Evolutionary conservation across 331 rosid genomes (phyloP).

Genomic region (Malus hybrid): DNA sequence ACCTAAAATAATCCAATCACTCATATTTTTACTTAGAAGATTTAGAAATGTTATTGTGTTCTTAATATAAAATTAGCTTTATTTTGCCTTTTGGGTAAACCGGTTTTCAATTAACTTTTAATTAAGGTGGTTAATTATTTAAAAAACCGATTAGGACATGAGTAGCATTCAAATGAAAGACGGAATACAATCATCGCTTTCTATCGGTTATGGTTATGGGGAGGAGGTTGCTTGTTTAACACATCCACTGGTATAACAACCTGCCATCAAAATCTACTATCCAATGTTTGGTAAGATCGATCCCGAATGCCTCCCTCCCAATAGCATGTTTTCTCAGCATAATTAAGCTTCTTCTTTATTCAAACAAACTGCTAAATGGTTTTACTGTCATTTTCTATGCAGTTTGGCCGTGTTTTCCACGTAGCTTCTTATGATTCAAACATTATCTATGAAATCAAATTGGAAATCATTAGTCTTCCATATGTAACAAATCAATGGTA

Average conservation of each 20-base stretch:
- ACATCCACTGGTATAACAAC: constrained; percentile 57
- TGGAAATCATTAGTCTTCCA: no score
- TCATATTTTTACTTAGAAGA: no score
- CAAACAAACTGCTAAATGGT: constrained; percentile 13
- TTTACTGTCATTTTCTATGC: constrained; percentile 44
- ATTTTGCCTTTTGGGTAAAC: neutral
- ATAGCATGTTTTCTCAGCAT: no score
- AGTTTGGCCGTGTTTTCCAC: constrained; percentile 20
- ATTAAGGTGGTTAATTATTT: neutral
- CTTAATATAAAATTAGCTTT: no score
- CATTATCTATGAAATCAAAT: no score
- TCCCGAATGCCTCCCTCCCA: no score
- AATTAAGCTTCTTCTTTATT: neutral
- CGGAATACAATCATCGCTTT: neutral
- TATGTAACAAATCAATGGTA: no score
- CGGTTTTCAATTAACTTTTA: neutral
- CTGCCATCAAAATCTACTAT: constrained; percentile 47
- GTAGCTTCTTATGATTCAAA: neutral
- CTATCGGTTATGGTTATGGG: neutral
- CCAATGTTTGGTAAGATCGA: no score
- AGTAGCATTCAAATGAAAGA: neutral
- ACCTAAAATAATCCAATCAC: no score
- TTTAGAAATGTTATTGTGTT: no score
- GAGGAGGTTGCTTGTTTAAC: constrained; percentile 60
- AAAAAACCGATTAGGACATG: neutral